Conservation (phyloP, 2,329 filamentous ascomycete species). For the Magnaporthiopsis rhizophila region DNA sequence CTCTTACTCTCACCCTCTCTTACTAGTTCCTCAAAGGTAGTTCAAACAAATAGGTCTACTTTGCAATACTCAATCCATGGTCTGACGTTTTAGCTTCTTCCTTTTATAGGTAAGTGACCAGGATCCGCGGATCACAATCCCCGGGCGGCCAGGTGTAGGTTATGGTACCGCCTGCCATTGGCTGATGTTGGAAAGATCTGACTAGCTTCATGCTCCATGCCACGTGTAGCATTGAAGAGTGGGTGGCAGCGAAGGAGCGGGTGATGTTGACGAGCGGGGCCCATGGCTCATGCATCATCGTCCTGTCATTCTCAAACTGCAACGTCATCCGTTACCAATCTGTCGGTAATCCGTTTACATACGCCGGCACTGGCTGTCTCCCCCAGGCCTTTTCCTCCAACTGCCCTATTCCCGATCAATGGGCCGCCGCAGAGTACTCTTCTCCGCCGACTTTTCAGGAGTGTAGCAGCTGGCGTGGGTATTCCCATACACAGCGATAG, state of each 20-base stretch:
- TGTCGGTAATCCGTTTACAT: neutral
- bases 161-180: neutral
- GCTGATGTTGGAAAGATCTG: neutral
- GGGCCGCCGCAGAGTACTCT: neutral
- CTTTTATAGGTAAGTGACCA: too few relatives aligned
- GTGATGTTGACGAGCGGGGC: neutral
- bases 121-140: too few relatives aligned
- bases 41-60: too few relatives aligned
- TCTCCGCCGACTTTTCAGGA: neutral
- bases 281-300: neutral
- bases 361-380: too few relatives aligned
- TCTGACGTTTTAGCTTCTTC: too few relatives aligned
- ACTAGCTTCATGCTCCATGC: neutral
- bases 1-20: too few relatives aligned
- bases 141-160: neutral
- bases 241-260: neutral
- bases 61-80: too few relatives aligned
- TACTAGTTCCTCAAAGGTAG: too few relatives aligned
- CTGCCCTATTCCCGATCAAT: neutral
- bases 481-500: neutral
- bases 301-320: neutral
- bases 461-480: neutral
- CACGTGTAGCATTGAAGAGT: neutral
- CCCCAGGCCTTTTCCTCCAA: neutral
- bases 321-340: neutral